A percentile compares a stretch with the other conserved stretches of the same genome.
Evolutionary conservation across 495 filamentous ascomycete species (phyloP).

Genomic region (Corynascus novoguineensis): DNA sequence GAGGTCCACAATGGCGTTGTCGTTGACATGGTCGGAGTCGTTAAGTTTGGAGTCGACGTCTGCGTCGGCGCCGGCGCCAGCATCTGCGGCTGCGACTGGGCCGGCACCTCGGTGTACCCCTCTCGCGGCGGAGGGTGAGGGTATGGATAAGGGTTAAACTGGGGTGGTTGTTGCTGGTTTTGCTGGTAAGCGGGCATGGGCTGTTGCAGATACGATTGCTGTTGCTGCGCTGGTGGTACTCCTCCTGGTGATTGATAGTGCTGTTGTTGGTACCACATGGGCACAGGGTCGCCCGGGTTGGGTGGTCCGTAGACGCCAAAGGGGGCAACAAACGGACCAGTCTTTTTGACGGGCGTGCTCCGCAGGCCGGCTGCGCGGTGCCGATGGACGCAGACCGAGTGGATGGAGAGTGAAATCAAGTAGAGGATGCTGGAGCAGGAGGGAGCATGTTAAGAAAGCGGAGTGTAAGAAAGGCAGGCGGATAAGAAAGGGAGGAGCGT

Average conservation of each 20-base stretch:
- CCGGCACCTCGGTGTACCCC: no score
- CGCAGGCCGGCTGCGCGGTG: constrained; percentile 42
- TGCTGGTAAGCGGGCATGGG: not conserved
- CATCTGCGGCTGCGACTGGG: not conserved
- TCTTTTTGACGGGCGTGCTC: constrained; percentile 31
- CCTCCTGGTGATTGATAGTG: no score
- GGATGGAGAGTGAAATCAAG: constrained; percentile 35
- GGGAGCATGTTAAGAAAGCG: not conserved
- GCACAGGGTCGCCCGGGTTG: not conserved
- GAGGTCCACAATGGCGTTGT: not conserved
- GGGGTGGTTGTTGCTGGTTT: not conserved
- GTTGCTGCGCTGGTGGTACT: no score
- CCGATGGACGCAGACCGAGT: constrained; percentile 38
- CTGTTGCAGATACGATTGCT: constrained; percentile 16
- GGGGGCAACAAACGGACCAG: no score
- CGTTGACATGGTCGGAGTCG: not conserved
- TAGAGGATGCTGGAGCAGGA: constrained; percentile 32
- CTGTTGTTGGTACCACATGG: not conserved
- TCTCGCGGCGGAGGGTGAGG: no score
- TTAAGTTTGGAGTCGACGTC: no score
- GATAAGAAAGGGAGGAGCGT: constrained; percentile 15
- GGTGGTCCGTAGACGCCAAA: not conserved
- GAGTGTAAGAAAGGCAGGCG: no score
- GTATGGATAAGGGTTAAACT: no score
- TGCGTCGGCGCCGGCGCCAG: no score